Conservation (phyloP, 352 stramenopile species). For the Phytophthora meadii region DNA sequence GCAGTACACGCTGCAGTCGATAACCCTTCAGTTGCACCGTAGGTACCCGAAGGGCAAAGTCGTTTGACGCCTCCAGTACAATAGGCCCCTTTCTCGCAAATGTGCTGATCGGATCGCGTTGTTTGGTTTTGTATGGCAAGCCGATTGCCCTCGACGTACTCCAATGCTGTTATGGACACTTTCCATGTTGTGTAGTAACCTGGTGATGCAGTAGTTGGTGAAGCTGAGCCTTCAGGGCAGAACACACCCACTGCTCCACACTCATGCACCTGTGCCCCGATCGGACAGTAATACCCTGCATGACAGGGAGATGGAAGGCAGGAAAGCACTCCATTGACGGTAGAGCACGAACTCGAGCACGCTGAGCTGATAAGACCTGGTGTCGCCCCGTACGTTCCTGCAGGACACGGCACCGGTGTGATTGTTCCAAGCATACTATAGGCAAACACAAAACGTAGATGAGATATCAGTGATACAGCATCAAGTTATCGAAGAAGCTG, state of each 20-base stretch:
- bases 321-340: slow-evolving; percentile 8
- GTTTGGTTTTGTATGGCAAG: slow-evolving; percentile 48
- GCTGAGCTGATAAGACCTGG: slow-evolving; percentile 48
- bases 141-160: slow-evolving; percentile 49
- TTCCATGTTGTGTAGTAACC: slow-evolving; percentile 74
- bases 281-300: slow-evolving; percentile 64
- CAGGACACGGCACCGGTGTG: slow-evolving; percentile 48
- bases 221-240: slow-evolving; percentile 55
- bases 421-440: slow-evolving; percentile 48
- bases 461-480: background rate
- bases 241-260: slow-evolving; percentile 54
- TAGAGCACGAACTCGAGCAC: slow-evolving; percentile 57
- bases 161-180: slow-evolving; percentile 15
- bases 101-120: slow-evolving; percentile 47
- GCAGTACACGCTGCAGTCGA: slow-evolving; percentile 54
- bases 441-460: background rate
- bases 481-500: too few relatives aligned
- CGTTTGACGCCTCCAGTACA: slow-evolving; percentile 62
- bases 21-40: slow-evolving; percentile 46
- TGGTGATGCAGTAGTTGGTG: slow-evolving; percentile 39
- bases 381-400: slow-evolving; percentile 48
- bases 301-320: slow-evolving; percentile 63
- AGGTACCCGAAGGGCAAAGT: slow-evolving; percentile 57
- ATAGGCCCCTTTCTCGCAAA: slow-evolving; percentile 67
- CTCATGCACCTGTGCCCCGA: slow-evolving; percentile 37